Percentiles rank a stretch among this genome's conserved stretches.
Conservation (phyloP, 1,284 basidiomycete genomes). For the Spongispora temasekensis region DNA sequence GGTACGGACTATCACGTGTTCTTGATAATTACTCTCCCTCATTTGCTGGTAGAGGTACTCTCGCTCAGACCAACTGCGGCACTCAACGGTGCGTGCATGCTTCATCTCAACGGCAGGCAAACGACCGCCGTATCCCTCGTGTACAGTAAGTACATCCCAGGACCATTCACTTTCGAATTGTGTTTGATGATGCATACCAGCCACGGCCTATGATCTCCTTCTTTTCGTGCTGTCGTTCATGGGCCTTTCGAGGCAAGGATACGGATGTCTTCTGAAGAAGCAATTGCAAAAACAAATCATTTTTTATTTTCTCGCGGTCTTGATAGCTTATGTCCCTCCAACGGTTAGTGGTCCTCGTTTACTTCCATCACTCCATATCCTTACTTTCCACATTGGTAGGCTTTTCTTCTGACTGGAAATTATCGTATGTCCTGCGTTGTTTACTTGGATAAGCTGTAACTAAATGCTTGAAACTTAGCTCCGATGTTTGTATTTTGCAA, state of each 20-base stretch:
- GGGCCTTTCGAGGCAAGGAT: constrained; percentile 11
- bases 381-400: constrained; percentile 1
- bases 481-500: background rate
- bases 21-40: background rate
- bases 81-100: background rate
- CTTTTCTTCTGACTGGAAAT: constrained; percentile 1
- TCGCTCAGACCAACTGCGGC: background rate
- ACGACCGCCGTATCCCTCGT: background rate
- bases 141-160: constrained; percentile 17
- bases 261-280: constrained; percentile 13
- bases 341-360: constrained; percentile 6
- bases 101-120: background rate
- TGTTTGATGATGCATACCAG: constrained; percentile 6
- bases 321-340: constrained; percentile 7
- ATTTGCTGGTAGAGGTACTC: constrained; percentile 4
- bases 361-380: background rate
- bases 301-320: constrained; percentile 16
- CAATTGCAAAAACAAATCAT: constrained; percentile 18
- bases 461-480: constrained; percentile 2
- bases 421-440: constrained; percentile 1
- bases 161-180: too few species aligned
- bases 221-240: constrained; percentile 18
- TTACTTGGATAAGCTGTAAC: background rate
- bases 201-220: constrained; percentile 14
- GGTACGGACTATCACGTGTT: constrained; percentile 10